A percentile compares a stretch with the other conserved stretches of the same genome.
phyloP scores from a whole-genome alignment of 208 protist genomes.

The Phytomonas sp. region DNA sequence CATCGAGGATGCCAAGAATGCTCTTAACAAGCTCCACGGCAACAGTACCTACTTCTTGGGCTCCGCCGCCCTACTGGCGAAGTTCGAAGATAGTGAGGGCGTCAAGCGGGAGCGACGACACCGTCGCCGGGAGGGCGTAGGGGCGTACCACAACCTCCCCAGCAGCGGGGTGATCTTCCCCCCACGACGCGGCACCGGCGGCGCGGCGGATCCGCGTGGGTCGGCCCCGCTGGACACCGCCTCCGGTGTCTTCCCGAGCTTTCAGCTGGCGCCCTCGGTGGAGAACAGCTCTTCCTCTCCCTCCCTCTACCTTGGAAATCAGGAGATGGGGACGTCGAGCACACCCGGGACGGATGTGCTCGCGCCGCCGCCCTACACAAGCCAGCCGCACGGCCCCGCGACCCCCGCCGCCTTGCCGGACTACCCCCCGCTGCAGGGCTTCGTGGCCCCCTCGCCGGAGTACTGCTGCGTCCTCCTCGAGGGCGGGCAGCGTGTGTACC shows the following conservation, averaged over 20 bases:
- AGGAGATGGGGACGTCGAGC: background rate
- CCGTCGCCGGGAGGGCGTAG: conserved; percentile 37
- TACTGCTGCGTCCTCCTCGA: conserved; percentile 33
- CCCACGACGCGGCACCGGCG: background rate
- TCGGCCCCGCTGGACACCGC: conserved; percentile 12
- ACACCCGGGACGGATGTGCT: background rate
- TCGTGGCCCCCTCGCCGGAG: conserved; percentile 13
- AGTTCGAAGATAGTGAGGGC: conserved; percentile 77
- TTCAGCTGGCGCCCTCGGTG: background rate
- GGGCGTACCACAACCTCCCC: background rate
- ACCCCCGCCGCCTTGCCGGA: background rate
- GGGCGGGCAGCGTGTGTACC: conserved; percentile 31
- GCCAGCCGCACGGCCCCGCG: background rate
- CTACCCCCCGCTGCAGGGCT: background rate
- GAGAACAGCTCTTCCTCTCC: background rate
- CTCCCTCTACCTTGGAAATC: background rate
- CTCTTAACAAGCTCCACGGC: conserved; percentile 57
- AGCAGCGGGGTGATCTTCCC: background rate
- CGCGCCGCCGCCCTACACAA: conserved; percentile 12
- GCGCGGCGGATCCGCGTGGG: conserved; percentile 10
- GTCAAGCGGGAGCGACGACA: conserved; percentile 69
- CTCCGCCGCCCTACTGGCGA: conserved; percentile 60
- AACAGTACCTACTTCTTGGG: conserved; percentile 57
- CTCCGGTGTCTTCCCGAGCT: conserved; percentile 20
- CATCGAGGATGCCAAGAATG: conserved; percentile 46